phyloP scores from a whole-genome alignment of 306 rosid species.

The Dryas drummondii region DNA sequence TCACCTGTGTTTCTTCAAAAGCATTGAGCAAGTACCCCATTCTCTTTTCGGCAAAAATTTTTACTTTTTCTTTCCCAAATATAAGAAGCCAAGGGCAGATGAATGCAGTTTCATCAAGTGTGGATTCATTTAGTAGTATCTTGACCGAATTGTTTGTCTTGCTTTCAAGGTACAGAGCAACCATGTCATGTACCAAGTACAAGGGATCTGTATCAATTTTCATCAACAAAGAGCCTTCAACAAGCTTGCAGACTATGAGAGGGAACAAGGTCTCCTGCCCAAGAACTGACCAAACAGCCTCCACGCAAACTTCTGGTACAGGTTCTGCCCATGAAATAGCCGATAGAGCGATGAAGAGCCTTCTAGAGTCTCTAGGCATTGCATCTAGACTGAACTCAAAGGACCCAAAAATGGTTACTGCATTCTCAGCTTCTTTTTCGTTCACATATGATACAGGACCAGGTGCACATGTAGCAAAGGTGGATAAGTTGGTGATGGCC shows the following conservation, averaged over 20 bases:
- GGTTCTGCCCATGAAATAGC: constrained; percentile 38
- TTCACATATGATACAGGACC: constrained; percentile 40
- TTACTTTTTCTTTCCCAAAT: constrained; percentile 29
- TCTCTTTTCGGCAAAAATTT: constrained; percentile 18
- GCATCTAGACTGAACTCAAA: constrained; percentile 40
- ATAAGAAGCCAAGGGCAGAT: constrained; percentile 38
- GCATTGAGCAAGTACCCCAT: constrained; percentile 19
- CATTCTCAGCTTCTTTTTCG: constrained; percentile 41
- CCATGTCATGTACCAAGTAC: constrained; percentile 39
- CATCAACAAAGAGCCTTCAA: constrained; percentile 36
- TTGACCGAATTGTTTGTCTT: constrained; percentile 20
- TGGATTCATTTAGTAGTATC: constrained; percentile 19
- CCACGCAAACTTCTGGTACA: constrained; percentile 36
- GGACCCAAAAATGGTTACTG: constrained; percentile 37
- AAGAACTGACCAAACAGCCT: constrained; percentile 37
- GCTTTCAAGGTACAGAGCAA: constrained; percentile 30
- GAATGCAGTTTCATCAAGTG: constrained; percentile 19
- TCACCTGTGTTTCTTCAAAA: constrained; percentile 21
- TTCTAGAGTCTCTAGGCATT: constrained; percentile 34
- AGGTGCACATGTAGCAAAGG: constrained; percentile 32
- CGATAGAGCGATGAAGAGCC: constrained; percentile 31
- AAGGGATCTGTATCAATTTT: constrained; percentile 31
- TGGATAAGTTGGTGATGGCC: constrained; percentile 36
- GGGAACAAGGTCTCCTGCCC: constrained; percentile 29
- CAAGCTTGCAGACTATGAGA: constrained; percentile 33